A percentile compares a stretch with the other conserved stretches of the same genome.
phyloP scores from a whole-genome alignment of 495 filamentous ascomycete genomes.

The Tuber calosporum region DNA sequence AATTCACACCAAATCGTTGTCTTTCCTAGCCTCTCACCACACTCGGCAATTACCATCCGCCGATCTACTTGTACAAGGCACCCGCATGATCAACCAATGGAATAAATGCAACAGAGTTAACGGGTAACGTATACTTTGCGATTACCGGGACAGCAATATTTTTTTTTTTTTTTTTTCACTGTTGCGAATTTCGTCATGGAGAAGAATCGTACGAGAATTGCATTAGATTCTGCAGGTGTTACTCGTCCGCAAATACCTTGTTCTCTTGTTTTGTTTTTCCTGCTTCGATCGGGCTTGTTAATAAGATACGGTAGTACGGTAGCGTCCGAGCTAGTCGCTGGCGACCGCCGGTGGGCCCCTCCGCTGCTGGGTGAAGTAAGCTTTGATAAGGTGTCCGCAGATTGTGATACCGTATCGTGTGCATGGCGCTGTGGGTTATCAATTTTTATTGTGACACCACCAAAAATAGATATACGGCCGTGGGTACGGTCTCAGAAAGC shows the following conservation, averaged over 20 bases:
- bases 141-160: background rate
- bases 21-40: background rate
- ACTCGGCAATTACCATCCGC: background rate
- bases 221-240: background rate
- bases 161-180: background rate
- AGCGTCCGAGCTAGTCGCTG: background rate
- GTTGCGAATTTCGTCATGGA: background rate
- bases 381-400: background rate
- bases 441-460: too few relatives aligned
- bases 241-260: background rate
- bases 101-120: background rate
- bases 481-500: too few relatives aligned
- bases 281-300: background rate
- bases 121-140: background rate
- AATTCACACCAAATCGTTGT: background rate
- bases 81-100: background rate
- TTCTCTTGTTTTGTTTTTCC: background rate
- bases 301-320: background rate
- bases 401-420: background rate
- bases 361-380: background rate
- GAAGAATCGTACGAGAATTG: background rate
- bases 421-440: background rate
- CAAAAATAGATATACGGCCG: too few relatives aligned
- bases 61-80: background rate
- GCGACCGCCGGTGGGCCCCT: background rate